phyloP scores from a whole-genome alignment of 805 yeast genomes.

The Yarrowia sp. region DNA sequence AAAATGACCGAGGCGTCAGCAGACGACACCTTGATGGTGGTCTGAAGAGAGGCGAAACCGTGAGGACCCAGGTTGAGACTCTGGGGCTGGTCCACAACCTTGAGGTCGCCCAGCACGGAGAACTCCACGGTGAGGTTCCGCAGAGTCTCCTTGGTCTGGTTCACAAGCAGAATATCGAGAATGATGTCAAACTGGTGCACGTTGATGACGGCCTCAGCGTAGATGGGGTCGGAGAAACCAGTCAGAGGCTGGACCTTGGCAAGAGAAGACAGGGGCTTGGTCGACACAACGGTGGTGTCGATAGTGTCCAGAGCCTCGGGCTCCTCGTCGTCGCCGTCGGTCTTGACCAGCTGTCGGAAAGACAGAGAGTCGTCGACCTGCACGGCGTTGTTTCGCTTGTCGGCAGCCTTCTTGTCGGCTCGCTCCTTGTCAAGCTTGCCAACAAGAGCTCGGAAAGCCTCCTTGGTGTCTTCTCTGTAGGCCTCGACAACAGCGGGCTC shows the following conservation, averaged over 20 bases:
- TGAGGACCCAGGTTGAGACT: constrained; percentile 95
- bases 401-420: constrained; percentile 62
- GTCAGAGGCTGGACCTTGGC: constrained; percentile 90
- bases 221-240: constrained; percentile 98
- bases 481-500: constrained; percentile 61
- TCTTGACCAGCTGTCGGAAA: constrained; percentile 77
- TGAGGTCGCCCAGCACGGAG: constrained; percentile 94
- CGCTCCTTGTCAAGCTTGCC: constrained; percentile 64
- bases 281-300: constrained; percentile 58
- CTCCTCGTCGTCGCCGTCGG: constrained; percentile 54
- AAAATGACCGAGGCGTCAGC: constrained; percentile 98
- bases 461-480: constrained; percentile 85
- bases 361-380: constrained; percentile 78
- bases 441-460: constrained; percentile 79
- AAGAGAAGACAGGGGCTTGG: constrained; percentile 57
- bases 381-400: constrained; percentile 67
- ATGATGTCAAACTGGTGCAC: constrained; percentile 98
- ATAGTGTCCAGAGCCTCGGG: constrained; percentile 63
- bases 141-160: constrained; percentile 86
- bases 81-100: constrained; percentile 89
- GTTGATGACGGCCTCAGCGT: constrained; percentile 95
- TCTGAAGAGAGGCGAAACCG: constrained; percentile 88
- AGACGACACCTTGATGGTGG: constrained; percentile 91
- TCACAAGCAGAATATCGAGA: constrained; percentile 89
- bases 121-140: constrained; percentile 92